These are phyloP conservation scores for Citrus maxima DNA, from an alignment of 345 rosid genomes.

Conservation along the genomic window DNA sequence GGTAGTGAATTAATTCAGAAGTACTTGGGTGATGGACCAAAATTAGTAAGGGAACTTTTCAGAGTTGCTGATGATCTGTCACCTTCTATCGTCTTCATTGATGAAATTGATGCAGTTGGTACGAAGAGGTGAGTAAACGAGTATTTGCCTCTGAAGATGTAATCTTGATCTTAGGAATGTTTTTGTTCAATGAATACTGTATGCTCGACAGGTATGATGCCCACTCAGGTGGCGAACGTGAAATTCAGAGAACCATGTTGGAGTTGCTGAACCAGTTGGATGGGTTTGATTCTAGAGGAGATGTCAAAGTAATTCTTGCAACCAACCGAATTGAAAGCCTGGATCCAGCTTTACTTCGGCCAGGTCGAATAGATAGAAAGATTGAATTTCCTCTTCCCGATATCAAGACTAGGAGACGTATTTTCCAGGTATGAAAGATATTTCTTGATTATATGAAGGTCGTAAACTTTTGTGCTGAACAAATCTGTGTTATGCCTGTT, in stretches of 20 bases:
- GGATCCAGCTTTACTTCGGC: conserved; percentile 97
- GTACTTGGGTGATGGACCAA: conserved; percentile 96
- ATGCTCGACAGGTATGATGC: conserved; percentile 67
- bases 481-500: background rate
- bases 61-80: conserved; percentile 95
- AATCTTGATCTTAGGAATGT: background rate
- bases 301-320: conserved; percentile 95
- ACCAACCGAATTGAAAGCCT: conserved; percentile 94
- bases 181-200: background rate
- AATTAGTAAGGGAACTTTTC: conserved; percentile 91
- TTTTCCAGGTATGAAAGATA: conserved; percentile 66
- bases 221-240: conserved; percentile 96
- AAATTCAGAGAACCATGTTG: conserved; percentile 98
- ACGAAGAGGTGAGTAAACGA: conserved; percentile 67
- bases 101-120: conserved; percentile 98
- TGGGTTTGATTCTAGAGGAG: conserved; percentile 98
- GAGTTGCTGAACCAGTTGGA: conserved; percentile 91
- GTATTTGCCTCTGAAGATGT: background rate
- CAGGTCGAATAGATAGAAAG: conserved; percentile 92
- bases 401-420: conserved; percentile 94
- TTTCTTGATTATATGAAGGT: background rate
- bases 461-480: background rate
- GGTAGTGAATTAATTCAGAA: conserved; percentile 98
- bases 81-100: conserved; percentile 94
- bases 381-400: conserved; percentile 99